Evolutionary conservation across 306 rosid genomes (phyloP), one percentile per base, ranked within the genome.

Genomic region (Citrullus mucosospermus): DNA sequence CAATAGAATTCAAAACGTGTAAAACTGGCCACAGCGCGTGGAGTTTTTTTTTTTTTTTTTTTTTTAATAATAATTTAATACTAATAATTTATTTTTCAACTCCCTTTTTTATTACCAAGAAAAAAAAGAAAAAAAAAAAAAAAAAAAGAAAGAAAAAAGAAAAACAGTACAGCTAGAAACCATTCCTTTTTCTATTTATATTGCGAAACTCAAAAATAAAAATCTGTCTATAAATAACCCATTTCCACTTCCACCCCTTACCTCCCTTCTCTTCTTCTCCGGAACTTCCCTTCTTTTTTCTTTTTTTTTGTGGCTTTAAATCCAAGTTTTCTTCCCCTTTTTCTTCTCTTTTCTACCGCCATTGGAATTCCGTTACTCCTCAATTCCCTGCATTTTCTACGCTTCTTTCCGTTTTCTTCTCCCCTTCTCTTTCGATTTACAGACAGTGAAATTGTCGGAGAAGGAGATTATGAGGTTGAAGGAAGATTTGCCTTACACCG

Each of bases 401-500:
- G 38, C 1, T 18, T 22, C 14, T 71, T 28, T 69, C 56, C 15
- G 20, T 69, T 68, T 68, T 25, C 15, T 69, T 13, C 34, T 16
- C 55, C 36, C 0, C 5, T 69, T 44, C n/a, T 43, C 5, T 6
- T 70, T 22, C 57, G 39, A 70, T 70, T 46, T 22, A 0, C 38
- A 25, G 39, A 57, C 56, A 3, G 11, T 30, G 71, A 1, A 25
- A 5, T 9, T 9, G 7, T 4, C 39, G 69, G 68, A 41, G 34
- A 36, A 53, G 46, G 67, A 34, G 80, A 68, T 41, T 50, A 69
- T 75, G 82, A 80, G 73, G 80, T 76, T 92, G 87, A 84, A 72
- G 77, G 96, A 88, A 63, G 89, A 85, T 60, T 53, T 83, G 13
- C 36, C 86, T 39, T 59, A 89, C 77, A 68, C 34, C 13, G 82